phyloP scores from a whole-genome alignment of 2,329 filamentous ascomycete genomes.

The Fusarium praegraminearum region DNA sequence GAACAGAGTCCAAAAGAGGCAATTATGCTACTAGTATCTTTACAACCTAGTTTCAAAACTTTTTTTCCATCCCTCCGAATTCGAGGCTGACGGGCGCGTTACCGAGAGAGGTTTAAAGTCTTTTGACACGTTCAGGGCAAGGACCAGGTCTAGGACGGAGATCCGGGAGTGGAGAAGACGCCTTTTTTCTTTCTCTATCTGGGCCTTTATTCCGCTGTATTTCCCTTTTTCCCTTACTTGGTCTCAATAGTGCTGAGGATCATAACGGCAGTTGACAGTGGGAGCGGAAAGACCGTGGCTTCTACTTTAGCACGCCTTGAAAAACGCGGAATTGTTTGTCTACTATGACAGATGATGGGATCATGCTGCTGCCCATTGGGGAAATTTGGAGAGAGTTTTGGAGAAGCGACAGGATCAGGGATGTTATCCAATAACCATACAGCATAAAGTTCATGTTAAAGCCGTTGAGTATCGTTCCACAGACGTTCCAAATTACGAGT shows the following conservation, averaged over 20 bases:
- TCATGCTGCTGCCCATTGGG: constrained; percentile 1
- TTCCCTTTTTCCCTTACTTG: not conserved
- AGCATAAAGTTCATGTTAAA: not conserved
- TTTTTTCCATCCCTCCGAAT: constrained; percentile 15
- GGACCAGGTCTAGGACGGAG: constrained; percentile 26
- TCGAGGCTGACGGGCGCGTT: constrained; percentile 43
- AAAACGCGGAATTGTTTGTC: not conserved
- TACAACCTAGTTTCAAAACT: constrained; percentile 27
- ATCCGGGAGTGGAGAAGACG: constrained; percentile 29
- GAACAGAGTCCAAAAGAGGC: constrained; percentile 21
- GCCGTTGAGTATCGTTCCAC: not conserved
- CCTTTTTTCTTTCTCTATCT: constrained; percentile 8
- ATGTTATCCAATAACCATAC: not conserved
- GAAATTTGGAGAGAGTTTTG: constrained; percentile 24
- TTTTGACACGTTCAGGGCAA: not conserved
- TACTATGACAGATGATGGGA: not conserved
- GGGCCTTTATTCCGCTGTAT: not conserved
- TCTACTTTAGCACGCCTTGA: not conserved
- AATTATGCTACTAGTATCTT: constrained; percentile 24
- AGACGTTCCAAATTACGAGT: not conserved
- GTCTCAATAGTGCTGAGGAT: not conserved
- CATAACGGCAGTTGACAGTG: constrained; percentile 7
- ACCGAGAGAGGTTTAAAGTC: constrained; percentile 16
- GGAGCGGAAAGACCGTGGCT: not conserved
- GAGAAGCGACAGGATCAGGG: constrained; percentile 6